A percentile compares a stretch with the other conserved stretches of the same genome.
phyloP scores from a whole-genome alignment of 2,329 filamentous ascomycete species.

The Penicillium sp. region DNA sequence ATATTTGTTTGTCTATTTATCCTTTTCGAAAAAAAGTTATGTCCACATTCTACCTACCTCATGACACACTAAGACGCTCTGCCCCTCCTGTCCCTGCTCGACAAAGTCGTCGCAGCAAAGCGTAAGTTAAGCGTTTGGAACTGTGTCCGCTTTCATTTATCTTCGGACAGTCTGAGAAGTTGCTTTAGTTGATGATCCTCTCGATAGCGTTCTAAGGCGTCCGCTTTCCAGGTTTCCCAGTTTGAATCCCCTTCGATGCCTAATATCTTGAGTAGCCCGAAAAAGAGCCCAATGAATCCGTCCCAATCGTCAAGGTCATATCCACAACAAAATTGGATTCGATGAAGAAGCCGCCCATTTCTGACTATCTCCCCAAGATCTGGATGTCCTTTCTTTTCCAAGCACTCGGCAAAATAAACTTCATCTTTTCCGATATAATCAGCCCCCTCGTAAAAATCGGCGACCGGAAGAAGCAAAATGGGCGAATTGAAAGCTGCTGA shows the following conservation, averaged over 20 bases:
- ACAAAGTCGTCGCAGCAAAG: no score
- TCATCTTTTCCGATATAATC: constrained; percentile 42
- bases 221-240: neutral
- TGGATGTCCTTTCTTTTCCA: constrained; percentile 35
- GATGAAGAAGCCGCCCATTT: constrained; percentile 40
- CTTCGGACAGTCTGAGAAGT: neutral
- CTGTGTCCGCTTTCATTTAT: neutral
- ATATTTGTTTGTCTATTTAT: no score
- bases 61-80: no score
- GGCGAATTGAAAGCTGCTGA: constrained; percentile 46
- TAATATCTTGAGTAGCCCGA: neutral
- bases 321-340: constrained; percentile 44
- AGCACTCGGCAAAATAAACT: constrained; percentile 32
- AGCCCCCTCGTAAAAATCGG: constrained; percentile 41
- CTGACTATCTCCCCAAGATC: constrained; percentile 40
- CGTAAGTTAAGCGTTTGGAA: no score
- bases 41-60: no score
- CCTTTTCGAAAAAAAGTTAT: no score
- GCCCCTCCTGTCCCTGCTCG: no score
- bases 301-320: constrained; percentile 45
- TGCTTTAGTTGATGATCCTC: neutral
- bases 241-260: neutral
- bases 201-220: constrained; percentile 1
- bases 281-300: constrained; percentile 30
- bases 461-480: constrained; percentile 40